Evolutionary conservation across 176 grass and related monocot species (phyloP).

Genomic region (Cenchrus purpureus): DNA sequence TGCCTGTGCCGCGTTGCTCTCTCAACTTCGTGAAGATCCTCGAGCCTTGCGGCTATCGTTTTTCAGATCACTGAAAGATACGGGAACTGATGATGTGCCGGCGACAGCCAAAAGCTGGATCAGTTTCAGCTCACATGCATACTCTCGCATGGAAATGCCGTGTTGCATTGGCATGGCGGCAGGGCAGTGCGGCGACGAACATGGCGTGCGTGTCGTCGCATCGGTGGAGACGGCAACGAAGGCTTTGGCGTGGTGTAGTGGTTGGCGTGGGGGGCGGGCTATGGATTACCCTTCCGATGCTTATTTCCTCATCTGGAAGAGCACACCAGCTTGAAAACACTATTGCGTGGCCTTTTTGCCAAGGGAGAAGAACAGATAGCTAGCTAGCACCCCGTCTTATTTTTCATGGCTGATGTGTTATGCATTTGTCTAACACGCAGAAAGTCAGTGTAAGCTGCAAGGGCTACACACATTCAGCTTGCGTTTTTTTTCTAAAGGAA

Average conservation of each 20-base stretch:
- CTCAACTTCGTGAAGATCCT: too few relatives aligned
- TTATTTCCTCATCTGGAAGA: neutral
- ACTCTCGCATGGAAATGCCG: conserved; percentile 2
- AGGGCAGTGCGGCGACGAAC: conserved; percentile 38
- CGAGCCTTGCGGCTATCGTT: too few relatives aligned
- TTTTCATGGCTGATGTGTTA: neutral
- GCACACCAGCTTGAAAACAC: neutral
- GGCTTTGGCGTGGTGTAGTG: neutral
- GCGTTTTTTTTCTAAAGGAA: neutral
- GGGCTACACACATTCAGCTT: neutral
- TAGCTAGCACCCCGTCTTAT: neutral
- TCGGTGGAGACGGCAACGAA: conserved; percentile 6
- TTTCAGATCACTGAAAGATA: too few relatives aligned
- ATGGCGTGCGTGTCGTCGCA: neutral
- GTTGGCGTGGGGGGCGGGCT: neutral
- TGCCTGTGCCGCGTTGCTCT: too few relatives aligned
- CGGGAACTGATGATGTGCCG: neutral
- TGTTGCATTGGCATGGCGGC: neutral
- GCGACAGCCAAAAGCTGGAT: neutral
- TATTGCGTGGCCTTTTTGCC: neutral
- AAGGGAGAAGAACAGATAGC: neutral
- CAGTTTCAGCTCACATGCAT: neutral
- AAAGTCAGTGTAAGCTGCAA: neutral
- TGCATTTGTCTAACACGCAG: neutral
- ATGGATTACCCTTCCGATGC: neutral